Conservation (phyloP, 2,329 filamentous ascomycete species). For the Coniella lustricola region DNA sequence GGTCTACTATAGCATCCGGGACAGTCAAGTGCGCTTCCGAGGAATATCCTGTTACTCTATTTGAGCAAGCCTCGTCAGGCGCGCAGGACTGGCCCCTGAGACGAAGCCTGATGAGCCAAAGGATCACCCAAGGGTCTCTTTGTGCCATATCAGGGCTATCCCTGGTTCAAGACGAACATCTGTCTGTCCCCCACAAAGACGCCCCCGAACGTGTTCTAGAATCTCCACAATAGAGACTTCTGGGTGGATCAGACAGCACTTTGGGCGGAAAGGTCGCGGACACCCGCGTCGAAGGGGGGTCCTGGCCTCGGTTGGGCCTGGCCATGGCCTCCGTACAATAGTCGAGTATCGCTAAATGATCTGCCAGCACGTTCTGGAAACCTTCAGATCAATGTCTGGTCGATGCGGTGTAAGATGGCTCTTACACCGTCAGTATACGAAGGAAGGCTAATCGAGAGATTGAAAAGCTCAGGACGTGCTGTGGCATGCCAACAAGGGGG, state of each 20-base stretch:
- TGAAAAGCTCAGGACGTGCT: conserved; percentile 10
- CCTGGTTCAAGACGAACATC: neutral
- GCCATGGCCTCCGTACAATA: neutral
- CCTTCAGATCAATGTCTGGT: neutral
- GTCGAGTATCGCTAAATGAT: neutral
- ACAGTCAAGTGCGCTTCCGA: too few species aligned
- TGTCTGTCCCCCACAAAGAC: conserved; percentile 7
- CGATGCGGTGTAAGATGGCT: conserved; percentile 8
- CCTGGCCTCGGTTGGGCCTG: neutral
- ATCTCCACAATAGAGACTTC: conserved; percentile 9
- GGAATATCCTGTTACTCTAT: neutral
- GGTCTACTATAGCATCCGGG: too few species aligned
- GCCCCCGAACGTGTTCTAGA: conserved; percentile 8
- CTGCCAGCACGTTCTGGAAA: neutral
- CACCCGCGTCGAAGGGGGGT: conserved; percentile 8
- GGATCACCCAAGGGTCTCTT: neutral
- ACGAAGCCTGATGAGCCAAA: neutral
- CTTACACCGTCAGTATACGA: too few species aligned
- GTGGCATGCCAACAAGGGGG: conserved; percentile 12
- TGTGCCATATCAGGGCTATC: neutral
- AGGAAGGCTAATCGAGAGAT: too few species aligned
- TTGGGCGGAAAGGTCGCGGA: conserved; percentile 8
- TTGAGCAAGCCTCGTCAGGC: neutral
- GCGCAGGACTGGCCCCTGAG: conserved; percentile 1
- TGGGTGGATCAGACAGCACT: conserved; percentile 2